A percentile compares a stretch with the other conserved stretches of the same genome.
Evolutionary conservation across 2,329 filamentous ascomycete genomes (phyloP).

Genomic region (Aspergillus sp.): DNA sequence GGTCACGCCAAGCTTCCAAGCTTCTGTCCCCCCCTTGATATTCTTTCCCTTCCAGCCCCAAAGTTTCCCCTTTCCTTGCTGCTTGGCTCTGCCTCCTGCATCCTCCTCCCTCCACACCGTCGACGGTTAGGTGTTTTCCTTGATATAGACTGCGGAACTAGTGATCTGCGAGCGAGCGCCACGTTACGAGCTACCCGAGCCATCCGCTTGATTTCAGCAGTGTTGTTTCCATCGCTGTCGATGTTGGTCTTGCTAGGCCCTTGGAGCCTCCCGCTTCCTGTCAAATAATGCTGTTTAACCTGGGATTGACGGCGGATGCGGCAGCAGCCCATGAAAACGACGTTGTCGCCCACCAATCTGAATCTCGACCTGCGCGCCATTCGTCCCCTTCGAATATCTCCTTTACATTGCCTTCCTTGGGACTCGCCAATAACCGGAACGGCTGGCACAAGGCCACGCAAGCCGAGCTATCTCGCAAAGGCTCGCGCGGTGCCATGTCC

Average conservation of each 20-base stretch:
- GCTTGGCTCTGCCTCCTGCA: background rate
- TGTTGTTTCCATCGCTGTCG: slow-evolving; percentile 7
- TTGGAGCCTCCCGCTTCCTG: slow-evolving; percentile 14
- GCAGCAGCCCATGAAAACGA: slow-evolving; percentile 44
- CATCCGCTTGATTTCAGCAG: background rate
- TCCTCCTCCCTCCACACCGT: background rate
- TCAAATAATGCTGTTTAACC: slow-evolving; percentile 41
- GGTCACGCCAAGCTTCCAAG: slow-evolving; percentile 8
- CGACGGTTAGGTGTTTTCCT: background rate
- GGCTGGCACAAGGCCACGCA: slow-evolving; percentile 19
- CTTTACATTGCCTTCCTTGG: slow-evolving; percentile 24
- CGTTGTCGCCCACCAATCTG: slow-evolving; percentile 20
- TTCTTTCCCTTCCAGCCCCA: background rate
- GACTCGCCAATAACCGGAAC: slow-evolving; percentile 22
- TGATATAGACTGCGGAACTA: background rate
- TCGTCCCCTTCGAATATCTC: slow-evolving; percentile 22
- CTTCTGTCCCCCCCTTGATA: background rate
- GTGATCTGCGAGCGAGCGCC: background rate
- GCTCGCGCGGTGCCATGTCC: slow-evolving; percentile 21
- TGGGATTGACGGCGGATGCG: slow-evolving; percentile 45
- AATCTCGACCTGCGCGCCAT: slow-evolving; percentile 22
- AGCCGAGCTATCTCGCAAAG: slow-evolving; percentile 11
- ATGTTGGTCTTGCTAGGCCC: slow-evolving; percentile 14
- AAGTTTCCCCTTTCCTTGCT: background rate
- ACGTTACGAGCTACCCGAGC: background rate